Base-by-base conservation (phyloP, 371 early-diverging fungal species). In the Mucor saturninus region DNA sequence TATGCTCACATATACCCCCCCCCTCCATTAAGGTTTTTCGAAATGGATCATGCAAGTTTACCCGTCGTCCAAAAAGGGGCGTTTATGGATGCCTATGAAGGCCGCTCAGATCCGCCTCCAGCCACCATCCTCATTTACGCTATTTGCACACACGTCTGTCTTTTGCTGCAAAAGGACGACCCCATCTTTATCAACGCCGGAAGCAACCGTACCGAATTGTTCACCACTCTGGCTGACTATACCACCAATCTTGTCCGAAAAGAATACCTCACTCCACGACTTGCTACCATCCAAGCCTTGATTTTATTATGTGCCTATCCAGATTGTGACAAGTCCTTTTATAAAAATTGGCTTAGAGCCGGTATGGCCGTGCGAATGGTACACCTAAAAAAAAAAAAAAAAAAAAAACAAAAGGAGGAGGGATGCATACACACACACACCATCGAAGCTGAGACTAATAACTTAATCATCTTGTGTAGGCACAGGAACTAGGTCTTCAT, bases 291-390 rank as follows among this genome's bases (percentile, higher is more conserved):
- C 14, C 78, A 78, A 59, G 76, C 78, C 5, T 61, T 81, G n/a
- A 62, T 78, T 21, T 54, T 81, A 28, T 61, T 81, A 6, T 74
- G 71, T 31, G 67, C 60, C 13, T 67, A 71, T 55, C 81, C 81
- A 8, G 64, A 67, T 15, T 71, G 61, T 29, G 62, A 69, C 4
- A 59, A 65, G 21, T 64, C 65, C 6, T 64, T 69, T 6, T 67
- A 81, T 31, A 76, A 66, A 40, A 76, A 74, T 32, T 81, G 81
- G 81, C 57, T 81, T 31, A 50, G 72, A 21, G 74, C 73, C 14
- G 81, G 81, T 30, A 77, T 81, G 81, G 78, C 78, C 8, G 73
- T 81, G 10, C 64, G 81, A 48, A 77, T 81, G 81, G 77, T 77
- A 73, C 38, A 35, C 21, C 21, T 21, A 21, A 21, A 21, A 21